These are phyloP conservation scores for Spiraea crenata DNA, from an alignment of 331 rosid genomes.

Conservation along the genomic window DNA sequence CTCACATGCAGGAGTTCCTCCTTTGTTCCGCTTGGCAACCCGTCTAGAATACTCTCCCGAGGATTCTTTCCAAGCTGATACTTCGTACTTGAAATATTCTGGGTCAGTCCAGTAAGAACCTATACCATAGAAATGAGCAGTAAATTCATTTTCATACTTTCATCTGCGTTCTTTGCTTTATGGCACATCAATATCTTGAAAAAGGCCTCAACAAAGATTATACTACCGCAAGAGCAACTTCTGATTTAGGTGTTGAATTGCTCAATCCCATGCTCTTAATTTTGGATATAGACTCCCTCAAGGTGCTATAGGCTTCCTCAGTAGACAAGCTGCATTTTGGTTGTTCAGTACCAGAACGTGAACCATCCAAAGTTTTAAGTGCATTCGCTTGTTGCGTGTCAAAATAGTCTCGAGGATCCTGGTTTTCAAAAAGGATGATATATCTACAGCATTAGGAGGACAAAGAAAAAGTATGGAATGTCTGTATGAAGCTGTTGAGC, in stretches of 20 bases:
- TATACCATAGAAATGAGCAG: conserved; percentile 27
- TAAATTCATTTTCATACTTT: not conserved
- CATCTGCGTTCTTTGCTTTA: not conserved
- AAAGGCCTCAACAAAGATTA: conserved; percentile 14
- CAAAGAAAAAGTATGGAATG: not conserved
- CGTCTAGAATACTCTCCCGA: conserved; percentile 74
- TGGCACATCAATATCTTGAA: conserved; percentile 5
- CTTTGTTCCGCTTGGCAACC: conserved; percentile 63
- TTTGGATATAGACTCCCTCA: conserved; percentile 70
- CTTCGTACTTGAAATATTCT: conserved; percentile 82
- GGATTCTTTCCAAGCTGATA: conserved; percentile 80
- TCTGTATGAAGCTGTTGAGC: not conserved
- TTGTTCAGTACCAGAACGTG: conserved; percentile 60
- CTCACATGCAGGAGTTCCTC: conserved; percentile 90
- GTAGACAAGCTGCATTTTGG: conserved; percentile 60
- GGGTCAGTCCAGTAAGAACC: conserved; percentile 85
- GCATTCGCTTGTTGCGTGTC: conserved; percentile 95
- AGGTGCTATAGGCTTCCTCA: conserved; percentile 67
- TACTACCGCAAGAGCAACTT: conserved; percentile 69
- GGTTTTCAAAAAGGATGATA: conserved; percentile 25
- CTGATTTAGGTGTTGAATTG: conserved; percentile 67
- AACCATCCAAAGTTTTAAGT: conserved; percentile 62
- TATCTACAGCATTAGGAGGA: not conserved
- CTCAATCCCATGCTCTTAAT: conserved; percentile 62
- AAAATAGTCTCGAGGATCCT: conserved; percentile 99